Percentiles rank a stretch among this genome's conserved stretches.
Conservation (phyloP, 805 yeast genomes). For the Ogataea pignaliae region DNA sequence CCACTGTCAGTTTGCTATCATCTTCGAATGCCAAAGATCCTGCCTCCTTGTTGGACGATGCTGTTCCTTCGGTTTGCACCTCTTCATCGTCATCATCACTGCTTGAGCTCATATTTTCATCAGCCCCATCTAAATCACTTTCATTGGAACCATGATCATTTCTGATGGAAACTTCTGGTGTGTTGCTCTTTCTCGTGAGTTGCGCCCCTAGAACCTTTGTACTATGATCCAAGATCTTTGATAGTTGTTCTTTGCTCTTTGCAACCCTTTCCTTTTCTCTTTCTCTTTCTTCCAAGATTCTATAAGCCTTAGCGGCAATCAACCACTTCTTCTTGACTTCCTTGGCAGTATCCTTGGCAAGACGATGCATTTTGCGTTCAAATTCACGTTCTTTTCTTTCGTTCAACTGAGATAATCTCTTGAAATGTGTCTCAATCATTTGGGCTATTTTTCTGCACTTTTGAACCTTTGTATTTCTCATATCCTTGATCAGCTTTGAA, state of each 20-base stretch:
- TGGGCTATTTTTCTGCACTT: constrained; percentile 68
- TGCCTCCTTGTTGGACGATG: neutral
- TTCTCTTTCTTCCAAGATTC: constrained; percentile 68
- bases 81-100: constrained; percentile 20
- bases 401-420: constrained; percentile 80
- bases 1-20: constrained; percentile 50
- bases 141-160: constrained; percentile 6
- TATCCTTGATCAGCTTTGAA: constrained; percentile 65
- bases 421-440: constrained; percentile 84
- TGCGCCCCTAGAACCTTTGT: constrained; percentile 88
- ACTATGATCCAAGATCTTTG: constrained; percentile 85
- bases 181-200: constrained; percentile 38
- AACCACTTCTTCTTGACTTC: constrained; percentile 90
- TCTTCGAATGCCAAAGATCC: constrained; percentile 24
- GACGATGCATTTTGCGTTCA: constrained; percentile 60
- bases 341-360: constrained; percentile 78
- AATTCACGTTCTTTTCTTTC: constrained; percentile 74
- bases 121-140: constrained; percentile 20
- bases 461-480: constrained; percentile 58
- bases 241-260: constrained; percentile 81
- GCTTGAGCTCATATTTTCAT: constrained; percentile 18
- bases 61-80: neutral
- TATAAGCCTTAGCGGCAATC: constrained; percentile 78
- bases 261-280: constrained; percentile 74
- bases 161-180: constrained; percentile 22